Base-by-base conservation (phyloP, 2,329 filamentous ascomycete genomes). In the Sporothrix curviconia region DNA sequence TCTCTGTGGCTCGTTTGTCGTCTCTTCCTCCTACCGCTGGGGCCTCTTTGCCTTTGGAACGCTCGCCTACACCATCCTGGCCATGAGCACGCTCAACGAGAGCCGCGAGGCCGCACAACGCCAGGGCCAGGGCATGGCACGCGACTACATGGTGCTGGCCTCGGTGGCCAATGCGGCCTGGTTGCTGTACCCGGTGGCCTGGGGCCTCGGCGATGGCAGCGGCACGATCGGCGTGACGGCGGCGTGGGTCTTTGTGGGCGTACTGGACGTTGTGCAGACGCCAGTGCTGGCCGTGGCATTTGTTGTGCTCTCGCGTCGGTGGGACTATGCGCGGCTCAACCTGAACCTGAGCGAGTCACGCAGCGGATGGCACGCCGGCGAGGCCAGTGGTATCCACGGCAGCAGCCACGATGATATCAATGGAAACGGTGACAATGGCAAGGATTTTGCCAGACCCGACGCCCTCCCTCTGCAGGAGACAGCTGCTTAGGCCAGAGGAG, bases 1-100 rank as follows among this genome's bases (percentile, higher is more conserved):
- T 64, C 72, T 82, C 32, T 70, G 74, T 51, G 71, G 70, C 22
- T 76, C 78, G 52, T 77, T 74, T 67, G 79, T 76, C 4, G 58
- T n/a, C n/a, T n/a, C 64, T 6, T 74, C 73, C 47, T 72, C 68
- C 63, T 82, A 82, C 68, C 81, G 81, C 67, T 83, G 79, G 79
- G 80, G 80, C 7, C 83, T 80, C 72, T 82, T 71, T 64, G 74
- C 69, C 60, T 79, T 81, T 59, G 79, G 78, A 61, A 77, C 75
- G 11, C 59, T 75, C n/a, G 75, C 77, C 36, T 78, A 71, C 58
- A 40, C 76, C 7, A 68, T 78, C 49, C 71, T 82, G 19, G 73
- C 74, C 24, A 68, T 70, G 66, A 73, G 71, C 61, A 79, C 75
- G 2, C 62, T 80, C 36, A 62, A 67, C 53, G 66, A 71, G 46